These are phyloP conservation scores for Pterocarpus macrocarpus DNA, from an alignment of 306 rosid genomes.

Conservation along the genomic window DNA sequence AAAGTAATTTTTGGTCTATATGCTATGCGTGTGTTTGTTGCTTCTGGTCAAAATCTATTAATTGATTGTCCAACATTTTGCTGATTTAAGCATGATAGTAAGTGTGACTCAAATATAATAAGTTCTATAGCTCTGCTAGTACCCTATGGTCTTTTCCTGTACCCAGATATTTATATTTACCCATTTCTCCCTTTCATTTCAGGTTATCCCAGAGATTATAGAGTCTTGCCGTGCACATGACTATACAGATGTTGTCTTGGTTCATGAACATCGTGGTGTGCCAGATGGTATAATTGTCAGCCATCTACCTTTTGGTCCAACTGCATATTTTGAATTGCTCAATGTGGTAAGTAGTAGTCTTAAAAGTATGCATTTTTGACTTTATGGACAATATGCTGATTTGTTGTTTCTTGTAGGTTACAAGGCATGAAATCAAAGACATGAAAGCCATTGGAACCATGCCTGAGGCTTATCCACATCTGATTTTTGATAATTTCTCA, in stretches of 20 bases:
- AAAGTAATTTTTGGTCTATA: neutral
- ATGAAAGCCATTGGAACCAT: slow-evolving; percentile 86
- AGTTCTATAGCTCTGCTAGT: neutral
- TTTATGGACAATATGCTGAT: slow-evolving; percentile 42
- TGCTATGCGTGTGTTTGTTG: neutral
- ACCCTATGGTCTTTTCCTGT: neutral
- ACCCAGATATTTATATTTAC: neutral
- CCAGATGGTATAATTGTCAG: slow-evolving; percentile 90
- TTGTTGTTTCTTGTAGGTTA: slow-evolving; percentile 62
- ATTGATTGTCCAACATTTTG: neutral
- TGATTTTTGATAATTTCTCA: slow-evolving; percentile 82
- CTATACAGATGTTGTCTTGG: slow-evolving; percentile 84
- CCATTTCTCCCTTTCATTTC: slow-evolving; percentile 35
- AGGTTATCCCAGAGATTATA: slow-evolving; percentile 92
- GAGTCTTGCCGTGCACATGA: slow-evolving; percentile 90
- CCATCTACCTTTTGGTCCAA: slow-evolving; percentile 94
- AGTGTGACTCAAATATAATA: slow-evolving; percentile 16
- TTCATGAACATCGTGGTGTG: slow-evolving; percentile 96
- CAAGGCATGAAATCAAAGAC: slow-evolving; percentile 95
- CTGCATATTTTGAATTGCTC: slow-evolving; percentile 87
- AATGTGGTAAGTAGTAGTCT: slow-evolving; percentile 78
- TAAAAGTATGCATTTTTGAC: neutral
- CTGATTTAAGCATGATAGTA: slow-evolving; percentile 18
- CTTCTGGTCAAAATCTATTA: too few species aligned
- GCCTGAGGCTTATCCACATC: slow-evolving; percentile 92